A percentile compares a stretch with the other conserved stretches of the same genome.
These are phyloP conservation scores for Cucumis variabilis DNA, from an alignment of 331 rosid species.

Conservation along the genomic window DNA sequence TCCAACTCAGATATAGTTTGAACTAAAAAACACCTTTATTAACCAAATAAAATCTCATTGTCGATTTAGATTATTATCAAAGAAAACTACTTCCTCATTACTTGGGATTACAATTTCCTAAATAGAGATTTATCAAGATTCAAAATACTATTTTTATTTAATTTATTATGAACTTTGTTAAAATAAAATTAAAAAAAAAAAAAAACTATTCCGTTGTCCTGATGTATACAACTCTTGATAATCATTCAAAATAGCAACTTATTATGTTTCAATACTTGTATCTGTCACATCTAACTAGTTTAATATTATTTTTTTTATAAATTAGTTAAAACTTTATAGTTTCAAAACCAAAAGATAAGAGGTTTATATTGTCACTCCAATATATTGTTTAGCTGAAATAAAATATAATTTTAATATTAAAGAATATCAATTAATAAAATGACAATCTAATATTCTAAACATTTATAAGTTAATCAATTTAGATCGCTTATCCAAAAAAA, in stretches of 20 bases:
- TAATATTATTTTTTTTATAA: no score
- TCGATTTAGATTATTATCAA: neutral
- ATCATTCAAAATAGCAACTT: neutral
- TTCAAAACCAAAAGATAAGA: no score
- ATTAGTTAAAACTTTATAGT: no score
- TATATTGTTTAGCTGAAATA: neutral
- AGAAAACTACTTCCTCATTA: neutral
- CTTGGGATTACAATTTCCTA: neutral
- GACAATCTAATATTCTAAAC: no score
- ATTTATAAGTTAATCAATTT: no score
- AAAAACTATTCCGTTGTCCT: neutral
- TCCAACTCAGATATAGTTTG: neutral
- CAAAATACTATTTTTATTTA: neutral
- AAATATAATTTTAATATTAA: no score
- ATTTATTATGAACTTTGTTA: neutral
- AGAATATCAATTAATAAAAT: no score
- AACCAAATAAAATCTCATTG: neutral
- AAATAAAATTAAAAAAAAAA: neutral
- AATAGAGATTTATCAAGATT: neutral
- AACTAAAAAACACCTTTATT: neutral
- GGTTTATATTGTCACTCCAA: neutral
- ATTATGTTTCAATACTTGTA: neutral
- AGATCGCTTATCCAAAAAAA: no score
- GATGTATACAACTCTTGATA: neutral
- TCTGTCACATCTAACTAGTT: neutral